Base-by-base conservation (phyloP, 352 stramenopile species). In the Thraustochytrium sp. region DNA sequence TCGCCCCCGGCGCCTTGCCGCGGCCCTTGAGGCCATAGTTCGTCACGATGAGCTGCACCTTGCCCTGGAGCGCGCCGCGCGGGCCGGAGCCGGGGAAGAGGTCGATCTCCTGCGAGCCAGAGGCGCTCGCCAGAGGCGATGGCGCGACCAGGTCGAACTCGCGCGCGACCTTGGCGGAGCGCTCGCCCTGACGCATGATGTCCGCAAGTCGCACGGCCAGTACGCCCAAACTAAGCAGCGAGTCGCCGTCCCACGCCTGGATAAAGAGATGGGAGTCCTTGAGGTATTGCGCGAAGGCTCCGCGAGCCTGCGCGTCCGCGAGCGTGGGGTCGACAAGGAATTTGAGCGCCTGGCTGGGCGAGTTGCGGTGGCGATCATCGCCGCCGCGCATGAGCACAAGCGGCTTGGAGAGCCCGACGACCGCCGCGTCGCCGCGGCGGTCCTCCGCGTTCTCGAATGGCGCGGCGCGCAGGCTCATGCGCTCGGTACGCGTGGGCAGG, bases 231-330 rank as follows among this genome's bases (percentile, higher is more conserved):
- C 91, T 89, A 74, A 98, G 93, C 53, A 97, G 86, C 75, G 90
- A 95, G 31, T 97, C 92, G 1, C 91, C 94, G 65, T 98, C 94
- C 93, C 93, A 98, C 1, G 97, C 91, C 59, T 98, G 93, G 26
- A 98, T 90, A 59, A 93, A 92, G 29, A 98, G 82, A 11, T 87
- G 89, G 56, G 93, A 94, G 29, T 87, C 86, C 31, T 93, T 87
- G 48, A 98, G 86, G 78, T 98, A 98, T 54, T 90, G 87, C 2
- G 91, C 89, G 86, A 97, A 98, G 1, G 86, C 74, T 1, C 86
- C 84, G 8, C 91, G 88, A 85, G 97, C 94, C 9, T 91, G 77
- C 4, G 89, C 89, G 82, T 92, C 89, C 37, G 84, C 84, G 4
- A 87, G 87, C 13, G 85, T 88, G 16, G 80, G 75, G 59, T 91